Evolutionary conservation across 2,329 filamentous ascomycete species (phyloP), one percentile per base, ranked within the genome.

Genomic region (Aspergillus melleus): DNA sequence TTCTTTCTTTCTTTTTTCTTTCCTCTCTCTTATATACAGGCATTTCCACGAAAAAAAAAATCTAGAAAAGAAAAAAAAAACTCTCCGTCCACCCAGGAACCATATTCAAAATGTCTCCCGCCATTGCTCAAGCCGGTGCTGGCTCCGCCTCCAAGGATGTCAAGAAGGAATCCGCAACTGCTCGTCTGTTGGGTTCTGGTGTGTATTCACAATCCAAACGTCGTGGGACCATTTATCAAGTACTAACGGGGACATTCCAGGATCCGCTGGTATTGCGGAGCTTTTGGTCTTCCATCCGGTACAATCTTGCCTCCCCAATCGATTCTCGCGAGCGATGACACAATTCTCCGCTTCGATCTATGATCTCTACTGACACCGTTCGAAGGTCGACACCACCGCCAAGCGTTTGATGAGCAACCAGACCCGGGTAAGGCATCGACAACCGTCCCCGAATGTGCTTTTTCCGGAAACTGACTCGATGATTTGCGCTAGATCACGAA

Each of bases 381-480:
- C 32, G 49, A 72, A 94, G 90, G 91, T 99, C 77, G 95, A 99
- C 80, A 99, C 95, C 54, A 97, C 96, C 72, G 94, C 95, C 65
- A 99, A 99, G 85, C 91, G 95, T 69, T 87, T 99, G 79, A 99
- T 99, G 95, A 97, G 92, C 87, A 97, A 99, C 80, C 90, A 96
- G 77, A 87, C 87, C 74, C 91, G 83, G 80, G 86, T 90, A 76
- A 68, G 79, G 66, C 19, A 44, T 22, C 14, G n/a, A 44, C 6
- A 19, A n/a, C 1, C 39, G 22, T 14, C n/a, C 5, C 46, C 10
- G 29, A 20, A n/a, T 39, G 14, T 16, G 6, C 30, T 20, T 51
- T 46, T 49, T 62, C 51, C 44, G 20, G 26, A 29, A 52, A 22
- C 42, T 39, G 64, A 68, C 71, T 61, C 36, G 36, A 70, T 66